Percentiles rank a stretch among this genome's conserved stretches.
phyloP scores from a whole-genome alignment of 305 asterid species.

The Solanum hybrid region DNA sequence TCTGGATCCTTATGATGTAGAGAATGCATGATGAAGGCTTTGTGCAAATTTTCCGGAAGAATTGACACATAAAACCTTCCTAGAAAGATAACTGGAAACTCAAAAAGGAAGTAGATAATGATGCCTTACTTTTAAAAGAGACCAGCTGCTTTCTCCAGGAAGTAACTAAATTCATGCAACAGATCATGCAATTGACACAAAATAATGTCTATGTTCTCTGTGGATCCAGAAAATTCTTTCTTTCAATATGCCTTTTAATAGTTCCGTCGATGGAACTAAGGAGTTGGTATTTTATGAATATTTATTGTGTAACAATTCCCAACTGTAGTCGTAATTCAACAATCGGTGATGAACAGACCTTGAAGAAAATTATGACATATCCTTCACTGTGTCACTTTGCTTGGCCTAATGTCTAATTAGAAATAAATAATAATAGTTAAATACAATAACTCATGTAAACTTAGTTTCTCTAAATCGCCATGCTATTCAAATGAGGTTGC shows the following conservation, averaged over 20 bases:
- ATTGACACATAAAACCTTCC: background rate
- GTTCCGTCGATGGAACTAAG: background rate
- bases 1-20: background rate
- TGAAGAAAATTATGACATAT: background rate
- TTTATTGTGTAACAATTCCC: background rate
- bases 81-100: background rate
- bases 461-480: background rate
- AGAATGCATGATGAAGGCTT: background rate
- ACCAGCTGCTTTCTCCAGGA: background rate
- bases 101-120: background rate
- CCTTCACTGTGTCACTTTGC: background rate
- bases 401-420: background rate
- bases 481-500: background rate
- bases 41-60: background rate
- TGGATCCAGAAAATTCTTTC: background rate
- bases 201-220: background rate
- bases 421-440: background rate
- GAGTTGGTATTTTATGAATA: background rate
- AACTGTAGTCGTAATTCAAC: background rate
- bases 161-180: background rate
- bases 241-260: background rate
- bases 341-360: background rate
- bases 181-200: background rate
- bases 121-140: background rate
- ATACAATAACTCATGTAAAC: background rate